Base-by-base conservation (phyloP, 345 rosid genomes). In the Linum trigynum region DNA sequence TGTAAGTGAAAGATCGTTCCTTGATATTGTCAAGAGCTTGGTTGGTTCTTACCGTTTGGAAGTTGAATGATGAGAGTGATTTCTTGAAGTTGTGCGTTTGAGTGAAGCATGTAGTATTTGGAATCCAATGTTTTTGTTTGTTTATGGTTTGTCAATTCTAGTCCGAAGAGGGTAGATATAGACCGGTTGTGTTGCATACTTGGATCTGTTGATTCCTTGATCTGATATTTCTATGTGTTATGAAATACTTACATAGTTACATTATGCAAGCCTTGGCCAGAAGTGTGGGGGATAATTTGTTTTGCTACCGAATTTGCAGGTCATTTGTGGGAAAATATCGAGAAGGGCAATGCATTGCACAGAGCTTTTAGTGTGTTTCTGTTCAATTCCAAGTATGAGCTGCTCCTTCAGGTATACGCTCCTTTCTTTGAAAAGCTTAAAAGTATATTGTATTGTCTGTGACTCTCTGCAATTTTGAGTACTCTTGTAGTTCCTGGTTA, bases 291-390 rank as follows among this genome's bases (percentile, higher is more conserved):
- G 50, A 43, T 43, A 11, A 43, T 7, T 43, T 57, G 45, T 50
- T n/a, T 39, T 4, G 50, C 67, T 62, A 40, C 39, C 61, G 50
- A 65, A 69, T 73, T 55, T 74, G 76, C 85, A 94, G 97, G 99
- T 80, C 97, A 94, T 80, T 72, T 94, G 75, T 84, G 88, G 99
- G 97, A 94, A 77, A 94, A 94, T 69, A 87, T 94, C 55, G 82
- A 83, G 76, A 77, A 89, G 71, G 86, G 79, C 66, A 82, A 85
- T 65, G 65, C 87, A 76, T 84, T 94, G 67, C 99, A 89, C 74
- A 88, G 99, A 74, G 99, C 99, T 45, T 94, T 94, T 74, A 94
- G 99, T 63, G 99, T 94, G 7, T 94, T 94, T 75, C 76, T 94
- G 67, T 90, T 91, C 69, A 94, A 91, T 90, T 77, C 97, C 16